Evolutionary conservation across 2,329 filamentous ascomycete species (phyloP), one percentile per base, ranked within the genome.

Genomic region (Penicillium sp.): DNA sequence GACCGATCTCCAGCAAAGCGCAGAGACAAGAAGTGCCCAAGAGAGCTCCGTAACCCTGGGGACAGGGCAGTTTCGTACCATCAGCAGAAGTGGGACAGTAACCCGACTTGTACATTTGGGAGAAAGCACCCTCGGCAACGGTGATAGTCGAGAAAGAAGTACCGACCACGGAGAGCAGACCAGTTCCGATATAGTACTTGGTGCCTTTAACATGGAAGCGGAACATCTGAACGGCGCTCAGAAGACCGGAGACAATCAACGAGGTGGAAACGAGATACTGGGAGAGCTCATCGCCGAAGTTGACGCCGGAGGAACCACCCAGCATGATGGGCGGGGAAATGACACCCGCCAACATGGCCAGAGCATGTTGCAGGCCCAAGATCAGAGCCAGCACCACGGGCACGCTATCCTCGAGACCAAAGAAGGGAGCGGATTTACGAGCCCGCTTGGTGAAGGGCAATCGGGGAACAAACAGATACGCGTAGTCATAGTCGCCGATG

Each of bases 401-500:
- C 67, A 88, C 83, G n/a, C 74, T 73, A 59, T 86, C 84, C 53
- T 88, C 74, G 3, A 88, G 78, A 6, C 83, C 84, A 59, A 87
- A 88, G 69, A 88, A 88, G 0, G 85, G 85, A 2, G 82, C 79
- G n/a, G 78, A 74, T 49, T 75, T 72, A 13, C 73, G 74, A 7
- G 73, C 62, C 66, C 80, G 82, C 64, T 80, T 83, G 77, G 93
- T 83, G 69, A 95, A 95, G 0, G 91, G 91, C 20, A 95, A 71
- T 58, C 88, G 90, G 1, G 80, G 88, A 20, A 75, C 82, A 77
- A 96, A 95, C 35, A 96, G 83, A 64, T 90, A 93, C 31, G 69
- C 87, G 78, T 96, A 96, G 77, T 96, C 87, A 70, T 96, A 96
- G 61, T 83, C 78, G 55, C 91, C 91, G 48, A 96, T 70, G 24